These are phyloP conservation scores for Colletotrichum acutatum DNA, from an alignment of 2,329 filamentous ascomycete genomes.

Conservation along the genomic window DNA sequence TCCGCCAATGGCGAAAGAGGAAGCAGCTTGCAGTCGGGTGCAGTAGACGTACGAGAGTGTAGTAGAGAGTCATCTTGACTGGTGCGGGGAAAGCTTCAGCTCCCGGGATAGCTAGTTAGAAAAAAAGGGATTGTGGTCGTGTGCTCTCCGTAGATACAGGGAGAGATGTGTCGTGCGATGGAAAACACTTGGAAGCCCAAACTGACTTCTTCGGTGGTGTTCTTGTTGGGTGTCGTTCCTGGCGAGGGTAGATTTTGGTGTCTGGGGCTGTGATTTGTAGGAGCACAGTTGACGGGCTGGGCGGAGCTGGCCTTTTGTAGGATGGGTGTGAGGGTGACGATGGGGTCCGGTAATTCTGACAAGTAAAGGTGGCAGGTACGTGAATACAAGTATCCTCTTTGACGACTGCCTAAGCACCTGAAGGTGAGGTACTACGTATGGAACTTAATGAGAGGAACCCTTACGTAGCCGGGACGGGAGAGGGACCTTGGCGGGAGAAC, in stretches of 20 bases:
- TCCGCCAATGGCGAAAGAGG: constrained; percentile 1
- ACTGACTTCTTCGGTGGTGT: constrained; percentile 32
- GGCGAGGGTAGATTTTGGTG: background rate
- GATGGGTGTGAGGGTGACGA: constrained; percentile 32
- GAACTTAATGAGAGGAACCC: constrained; percentile 1
- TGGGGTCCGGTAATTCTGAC: constrained; percentile 19
- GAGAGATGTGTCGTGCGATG: background rate
- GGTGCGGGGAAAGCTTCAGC: constrained; percentile 33
- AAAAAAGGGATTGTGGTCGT: constrained; percentile 16
- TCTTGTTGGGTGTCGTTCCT: background rate
- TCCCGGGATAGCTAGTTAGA: background rate
- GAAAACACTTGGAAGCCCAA: constrained; percentile 30
- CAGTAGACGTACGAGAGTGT: constrained; percentile 58
- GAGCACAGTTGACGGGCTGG: constrained; percentile 4
- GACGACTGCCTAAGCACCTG: background rate
- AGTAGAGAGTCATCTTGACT: constrained; percentile 67
- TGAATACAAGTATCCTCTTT: background rate
- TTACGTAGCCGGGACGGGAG: constrained; percentile 18
- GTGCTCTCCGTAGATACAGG: constrained; percentile 9
- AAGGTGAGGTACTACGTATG: background rate
- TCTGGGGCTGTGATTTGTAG: constrained; percentile 23
- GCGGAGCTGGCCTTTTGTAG: constrained; percentile 37
- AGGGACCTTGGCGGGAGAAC: constrained; percentile 18
- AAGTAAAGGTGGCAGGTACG: constrained; percentile 33
- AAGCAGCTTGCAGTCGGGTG: background rate